phyloP scores from a whole-genome alignment of 2,329 filamentous ascomycete genomes.

The Verticillium isaacii region DNA sequence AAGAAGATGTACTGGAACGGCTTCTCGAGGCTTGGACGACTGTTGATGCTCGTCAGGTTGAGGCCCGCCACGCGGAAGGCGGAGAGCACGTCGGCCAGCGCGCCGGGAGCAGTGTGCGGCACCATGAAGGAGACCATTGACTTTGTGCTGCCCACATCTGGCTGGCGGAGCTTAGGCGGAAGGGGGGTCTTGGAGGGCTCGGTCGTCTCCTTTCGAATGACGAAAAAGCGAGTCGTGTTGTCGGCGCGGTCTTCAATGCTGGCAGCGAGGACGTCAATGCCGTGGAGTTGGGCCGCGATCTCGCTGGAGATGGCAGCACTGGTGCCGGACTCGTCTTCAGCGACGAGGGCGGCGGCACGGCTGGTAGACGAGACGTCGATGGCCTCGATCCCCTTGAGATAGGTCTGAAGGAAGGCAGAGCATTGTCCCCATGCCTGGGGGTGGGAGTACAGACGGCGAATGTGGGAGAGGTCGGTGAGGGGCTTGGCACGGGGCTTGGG shows the following conservation, averaged over 20 bases:
- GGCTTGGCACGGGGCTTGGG: constrained; percentile 43
- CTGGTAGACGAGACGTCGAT: constrained; percentile 84
- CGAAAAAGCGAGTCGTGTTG: constrained; percentile 76
- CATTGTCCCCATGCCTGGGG: constrained; percentile 96
- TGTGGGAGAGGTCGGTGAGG: constrained; percentile 47
- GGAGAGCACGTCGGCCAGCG: constrained; percentile 72
- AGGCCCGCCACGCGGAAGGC: constrained; percentile 70
- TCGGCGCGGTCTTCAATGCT: constrained; percentile 69
- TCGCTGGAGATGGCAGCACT: constrained; percentile 75
- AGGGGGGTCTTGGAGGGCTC: constrained; percentile 8
- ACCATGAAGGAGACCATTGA: constrained; percentile 81
- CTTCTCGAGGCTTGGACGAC: constrained; percentile 66
- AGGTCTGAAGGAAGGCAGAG: constrained; percentile 62
- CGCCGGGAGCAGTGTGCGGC: constrained; percentile 71
- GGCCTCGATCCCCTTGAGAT: constrained; percentile 70
- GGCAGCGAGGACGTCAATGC: constrained; percentile 63
- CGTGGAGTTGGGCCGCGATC: constrained; percentile 65
- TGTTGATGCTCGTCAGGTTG: constrained; percentile 89
- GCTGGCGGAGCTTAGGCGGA: constrained; percentile 5
- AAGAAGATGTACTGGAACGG: constrained; percentile 95
- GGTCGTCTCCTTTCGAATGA: constrained; percentile 42
- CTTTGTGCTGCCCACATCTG: constrained; percentile 44
- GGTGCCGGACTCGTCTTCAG: constrained; percentile 49
- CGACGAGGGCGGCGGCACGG: constrained; percentile 73
- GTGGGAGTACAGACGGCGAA: constrained; percentile 82